These are phyloP conservation scores for Phialophora expanda DNA, from an alignment of 2,329 filamentous ascomycete genomes.

Conservation along the genomic window DNA sequence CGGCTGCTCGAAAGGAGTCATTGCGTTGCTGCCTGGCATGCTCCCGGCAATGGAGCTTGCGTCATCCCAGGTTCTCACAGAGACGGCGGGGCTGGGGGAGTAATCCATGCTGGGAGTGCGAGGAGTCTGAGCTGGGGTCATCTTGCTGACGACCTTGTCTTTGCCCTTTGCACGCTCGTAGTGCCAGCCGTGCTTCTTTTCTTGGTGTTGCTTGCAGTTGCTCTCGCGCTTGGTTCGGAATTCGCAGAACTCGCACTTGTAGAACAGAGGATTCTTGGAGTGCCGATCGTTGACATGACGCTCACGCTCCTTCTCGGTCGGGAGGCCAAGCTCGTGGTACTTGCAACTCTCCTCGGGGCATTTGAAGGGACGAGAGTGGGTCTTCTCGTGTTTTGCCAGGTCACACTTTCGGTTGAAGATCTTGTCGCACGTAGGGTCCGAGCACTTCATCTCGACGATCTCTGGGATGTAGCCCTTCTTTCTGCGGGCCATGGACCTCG, in stretches of 20 bases:
- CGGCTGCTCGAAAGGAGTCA: slow-evolving; percentile 38
- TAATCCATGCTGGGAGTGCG: slow-evolving; percentile 61
- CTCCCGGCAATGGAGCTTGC: slow-evolving; percentile 31
- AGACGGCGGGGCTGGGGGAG: slow-evolving; percentile 34
- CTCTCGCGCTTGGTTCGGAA: slow-evolving; percentile 96
- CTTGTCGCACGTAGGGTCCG: slow-evolving; percentile 77
- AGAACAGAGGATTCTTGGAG: slow-evolving; percentile 77
- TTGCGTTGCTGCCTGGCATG: slow-evolving; percentile 33
- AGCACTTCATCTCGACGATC: slow-evolving; percentile 80
- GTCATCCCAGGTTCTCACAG: slow-evolving; percentile 41
- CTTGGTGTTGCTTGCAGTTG: slow-evolving; percentile 99
- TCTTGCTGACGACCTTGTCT: slow-evolving; percentile 61
- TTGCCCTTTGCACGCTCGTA: slow-evolving; percentile 94
- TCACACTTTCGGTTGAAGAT: slow-evolving; percentile 97
- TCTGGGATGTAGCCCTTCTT: slow-evolving; percentile 91
- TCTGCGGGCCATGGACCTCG: slow-evolving; percentile 91
- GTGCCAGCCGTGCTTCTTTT: slow-evolving; percentile 90
- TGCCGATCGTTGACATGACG: slow-evolving; percentile 97
- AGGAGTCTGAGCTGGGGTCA: slow-evolving; percentile 59
- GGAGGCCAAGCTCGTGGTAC: slow-evolving; percentile 88
- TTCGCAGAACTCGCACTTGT: slow-evolving; percentile 83
- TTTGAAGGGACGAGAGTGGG: slow-evolving; percentile 95
- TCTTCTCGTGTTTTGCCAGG: slow-evolving; percentile 97
- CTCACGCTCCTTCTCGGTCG: slow-evolving; percentile 96
- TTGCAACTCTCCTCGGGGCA: slow-evolving; percentile 83